Base-by-base conservation (phyloP, 495 filamentous ascomycete genomes). In the Podospora appendiculata region DNA sequence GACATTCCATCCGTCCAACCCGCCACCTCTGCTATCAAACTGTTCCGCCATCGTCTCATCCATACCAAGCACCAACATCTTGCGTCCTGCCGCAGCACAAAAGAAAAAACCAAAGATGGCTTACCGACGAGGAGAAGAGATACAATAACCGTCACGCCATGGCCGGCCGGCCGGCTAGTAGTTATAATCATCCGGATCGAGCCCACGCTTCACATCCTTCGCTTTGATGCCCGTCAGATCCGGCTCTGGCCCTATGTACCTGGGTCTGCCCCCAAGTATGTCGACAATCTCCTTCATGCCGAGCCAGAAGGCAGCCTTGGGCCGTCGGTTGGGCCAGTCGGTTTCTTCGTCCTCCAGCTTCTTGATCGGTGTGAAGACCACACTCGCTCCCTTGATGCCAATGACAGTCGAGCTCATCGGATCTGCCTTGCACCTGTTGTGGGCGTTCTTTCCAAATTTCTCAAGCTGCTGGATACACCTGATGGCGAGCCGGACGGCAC, bases 401-500 rank as follows among this genome's bases (percentile, higher is more conserved):
- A 99, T 99, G 40, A 97, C 89, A 1, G 82, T 74, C 3, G 82
- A 73, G 19, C 86, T 89, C 60, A 83, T 66, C 3, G 81, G 78
- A 61, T 95, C 87, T 11, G 73, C 75, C 38, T 79, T 77, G 55
- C 95, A 86, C 42, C 81, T 78, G 9, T 87, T 79, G 33, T 78
- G 75, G n/a, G 78, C 71, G 54, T 80, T 80, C 9, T 79, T 81
- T 1, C 81, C 83, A 56, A 82, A 94, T 32, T 72, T 69, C 69
- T 99, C 94, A 7, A 99, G 70, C 59, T 94, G 88, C 69, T 95
- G 82, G 57, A 97, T 83, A 63, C 88, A 92, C 64, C 86, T 88
- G 62, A 97, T 91, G 13, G 91, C 89, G 60, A 99, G 82, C 45
- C 94, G 81, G 9, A 96, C 83, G 2, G 94, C 93, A 51, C 94